Conservation (phyloP, 106 monocot genomes). For the Vanilla planifolia region DNA sequence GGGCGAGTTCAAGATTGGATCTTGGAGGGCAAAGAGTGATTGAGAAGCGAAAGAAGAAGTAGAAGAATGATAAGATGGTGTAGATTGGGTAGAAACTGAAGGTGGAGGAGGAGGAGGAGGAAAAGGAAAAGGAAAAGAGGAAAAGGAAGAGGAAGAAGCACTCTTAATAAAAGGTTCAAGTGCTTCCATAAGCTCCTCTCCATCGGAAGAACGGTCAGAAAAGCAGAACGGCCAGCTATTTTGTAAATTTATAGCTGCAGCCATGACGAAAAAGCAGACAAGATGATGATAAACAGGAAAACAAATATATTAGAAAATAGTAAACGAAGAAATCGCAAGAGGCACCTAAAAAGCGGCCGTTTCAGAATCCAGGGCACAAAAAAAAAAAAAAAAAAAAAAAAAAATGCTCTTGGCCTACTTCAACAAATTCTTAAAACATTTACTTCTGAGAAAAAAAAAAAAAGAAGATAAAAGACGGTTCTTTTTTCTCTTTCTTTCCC, state of each 20-base stretch:
- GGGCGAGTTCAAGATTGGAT: not conserved
- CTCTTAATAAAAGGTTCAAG: constrained; percentile 51
- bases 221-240: constrained; percentile 9
- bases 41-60: not conserved
- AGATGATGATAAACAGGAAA: too few relatives aligned
- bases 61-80: constrained; percentile 5
- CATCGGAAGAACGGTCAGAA: constrained; percentile 17
- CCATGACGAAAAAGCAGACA: too few relatives aligned
- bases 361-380: too few relatives aligned
- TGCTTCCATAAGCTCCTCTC: constrained; percentile 41
- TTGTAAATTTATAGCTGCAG: constrained; percentile 29
- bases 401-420: too few relatives aligned
- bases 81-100: not conserved
- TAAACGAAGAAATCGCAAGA: too few relatives aligned
- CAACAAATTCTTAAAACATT: too few relatives aligned
- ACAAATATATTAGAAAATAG: too few relatives aligned
- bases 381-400: too few relatives aligned
- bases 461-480: too few relatives aligned
- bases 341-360: too few relatives aligned
- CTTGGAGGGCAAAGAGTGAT: not conserved
- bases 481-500: too few relatives aligned
- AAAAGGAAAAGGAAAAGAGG: constrained; percentile 9
- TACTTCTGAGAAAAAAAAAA: too few relatives aligned
- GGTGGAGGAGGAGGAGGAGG: constrained; percentile 3
- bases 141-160: constrained; percentile 22